Evolutionary conservation across 192 early-diverging fungal species (phyloP).

Genomic region (Piromyces sp.): DNA sequence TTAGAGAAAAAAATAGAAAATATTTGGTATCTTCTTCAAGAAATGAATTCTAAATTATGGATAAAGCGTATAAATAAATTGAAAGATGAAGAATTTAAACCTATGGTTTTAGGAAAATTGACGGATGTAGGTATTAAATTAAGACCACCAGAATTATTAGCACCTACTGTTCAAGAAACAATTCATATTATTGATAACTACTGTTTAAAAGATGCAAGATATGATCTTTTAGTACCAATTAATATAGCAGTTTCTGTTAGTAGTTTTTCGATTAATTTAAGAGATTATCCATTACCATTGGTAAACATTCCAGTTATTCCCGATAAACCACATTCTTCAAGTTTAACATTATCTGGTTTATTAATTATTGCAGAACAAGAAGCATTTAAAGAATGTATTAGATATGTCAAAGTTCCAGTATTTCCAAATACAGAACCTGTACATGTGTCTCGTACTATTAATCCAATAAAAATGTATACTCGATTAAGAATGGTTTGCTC

Average conservation of each 20-base stretch:
- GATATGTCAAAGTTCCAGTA: neutral
- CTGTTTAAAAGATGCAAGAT: neutral
- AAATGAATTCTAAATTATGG: neutral
- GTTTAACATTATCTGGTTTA: neutral
- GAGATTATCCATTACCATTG: neutral
- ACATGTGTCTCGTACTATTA: neutral
- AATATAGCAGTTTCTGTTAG: neutral
- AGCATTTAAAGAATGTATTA: neutral
- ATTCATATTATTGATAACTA: neutral
- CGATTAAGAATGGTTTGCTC: neutral
- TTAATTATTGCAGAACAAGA: neutral
- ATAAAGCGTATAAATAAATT: neutral
- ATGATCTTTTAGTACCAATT: neutral
- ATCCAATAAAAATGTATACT: neutral
- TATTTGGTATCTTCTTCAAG: neutral
- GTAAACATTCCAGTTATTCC: neutral
- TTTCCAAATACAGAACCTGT: neutral
- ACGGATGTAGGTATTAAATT: neutral
- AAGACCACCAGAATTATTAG: neutral
- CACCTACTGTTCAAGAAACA: neutral
- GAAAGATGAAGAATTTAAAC: neutral
- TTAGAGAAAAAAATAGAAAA: neutral
- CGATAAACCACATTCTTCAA: neutral
- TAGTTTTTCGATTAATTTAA: neutral
- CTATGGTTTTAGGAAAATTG: neutral